Conservation (phyloP, 768 basidiomycete species). For the Psilocybe subaeruginosa region DNA sequence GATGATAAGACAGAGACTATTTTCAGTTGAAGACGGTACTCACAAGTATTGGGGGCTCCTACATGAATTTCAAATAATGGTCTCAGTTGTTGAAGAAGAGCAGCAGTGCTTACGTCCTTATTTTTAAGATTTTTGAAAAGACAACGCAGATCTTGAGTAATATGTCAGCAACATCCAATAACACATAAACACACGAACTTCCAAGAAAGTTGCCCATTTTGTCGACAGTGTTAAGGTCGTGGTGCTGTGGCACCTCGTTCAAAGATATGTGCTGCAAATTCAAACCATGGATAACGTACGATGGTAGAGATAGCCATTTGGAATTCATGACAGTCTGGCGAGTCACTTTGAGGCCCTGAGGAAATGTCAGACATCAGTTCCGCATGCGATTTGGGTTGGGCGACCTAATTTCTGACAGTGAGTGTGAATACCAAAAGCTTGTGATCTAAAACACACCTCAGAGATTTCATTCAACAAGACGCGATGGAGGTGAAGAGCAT, state of each 20-base stretch:
- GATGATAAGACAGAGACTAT: background rate
- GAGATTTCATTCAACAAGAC: slow-evolving; percentile 70
- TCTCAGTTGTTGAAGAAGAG: background rate
- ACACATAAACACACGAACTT: slow-evolving; percentile 32
- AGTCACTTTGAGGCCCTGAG: slow-evolving; percentile 47
- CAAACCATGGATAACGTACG: slow-evolving; percentile 20
- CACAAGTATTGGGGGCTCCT: slow-evolving; percentile 31
- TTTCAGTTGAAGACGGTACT: background rate
- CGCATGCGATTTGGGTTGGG: slow-evolving; percentile 57
- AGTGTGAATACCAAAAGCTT: background rate
- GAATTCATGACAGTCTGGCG: slow-evolving; percentile 44
- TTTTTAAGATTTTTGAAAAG: slow-evolving; percentile 58
- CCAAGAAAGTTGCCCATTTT: slow-evolving; percentile 67
- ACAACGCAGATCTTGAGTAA: slow-evolving; percentile 49
- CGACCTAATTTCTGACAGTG: slow-evolving; percentile 46
- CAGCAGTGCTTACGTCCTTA: slow-evolving; percentile 46
- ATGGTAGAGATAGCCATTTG: slow-evolving; percentile 46
- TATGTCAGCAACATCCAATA: background rate
- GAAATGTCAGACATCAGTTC: slow-evolving; percentile 50
- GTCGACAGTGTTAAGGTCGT: slow-evolving; percentile 54
- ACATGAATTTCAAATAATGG: background rate
- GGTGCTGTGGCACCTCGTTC: slow-evolving; percentile 33
- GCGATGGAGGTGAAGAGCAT: slow-evolving; percentile 66
- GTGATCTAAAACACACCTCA: slow-evolving; percentile 51
- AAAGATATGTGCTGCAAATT: background rate